These are phyloP conservation scores for Trypanosoma boissoni DNA, from an alignment of 208 protist species.

Conservation along the genomic window DNA sequence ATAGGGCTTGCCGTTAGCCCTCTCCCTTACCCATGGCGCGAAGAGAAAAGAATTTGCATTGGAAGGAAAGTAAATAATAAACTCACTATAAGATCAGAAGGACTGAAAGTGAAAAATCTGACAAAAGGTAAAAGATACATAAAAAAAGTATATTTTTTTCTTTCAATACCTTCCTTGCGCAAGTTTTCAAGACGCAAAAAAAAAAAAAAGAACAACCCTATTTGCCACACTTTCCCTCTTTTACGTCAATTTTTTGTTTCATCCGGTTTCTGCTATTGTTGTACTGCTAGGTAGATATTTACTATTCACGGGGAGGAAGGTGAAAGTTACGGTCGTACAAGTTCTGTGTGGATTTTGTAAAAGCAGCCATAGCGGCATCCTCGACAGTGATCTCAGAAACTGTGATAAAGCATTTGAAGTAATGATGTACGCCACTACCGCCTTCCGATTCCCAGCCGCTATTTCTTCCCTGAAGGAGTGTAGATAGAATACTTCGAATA, in stretches of 20 bases:
- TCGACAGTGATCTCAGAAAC: slow-evolving; percentile 19
- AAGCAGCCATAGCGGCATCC: neutral
- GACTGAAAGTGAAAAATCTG: neutral
- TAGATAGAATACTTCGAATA: slow-evolving; percentile 1
- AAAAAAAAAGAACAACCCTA: neutral
- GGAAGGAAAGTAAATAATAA: neutral
- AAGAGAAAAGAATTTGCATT: neutral
- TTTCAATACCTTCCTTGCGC: too few species aligned
- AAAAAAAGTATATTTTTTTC: too few species aligned
- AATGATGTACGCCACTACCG: neutral
- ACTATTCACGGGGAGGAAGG: slow-evolving; percentile 1
- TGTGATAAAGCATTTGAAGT: slow-evolving; percentile 9
- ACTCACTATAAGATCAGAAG: neutral
- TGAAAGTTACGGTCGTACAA: slow-evolving; percentile 12
- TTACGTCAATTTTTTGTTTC: neutral
- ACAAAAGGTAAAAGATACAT: neutral
- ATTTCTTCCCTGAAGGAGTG: slow-evolving; percentile 5
- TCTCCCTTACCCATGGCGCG: too few species aligned
- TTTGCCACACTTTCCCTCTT: neutral
- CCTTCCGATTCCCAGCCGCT: neutral
- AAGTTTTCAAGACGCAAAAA: neutral
- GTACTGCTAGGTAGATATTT: neutral
- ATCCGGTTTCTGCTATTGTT: neutral
- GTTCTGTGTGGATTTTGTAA: neutral
- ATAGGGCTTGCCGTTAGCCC: too few species aligned